Conservation (phyloP, 768 basidiomycete genomes). For the Xanthoconium purpureum region DNA sequence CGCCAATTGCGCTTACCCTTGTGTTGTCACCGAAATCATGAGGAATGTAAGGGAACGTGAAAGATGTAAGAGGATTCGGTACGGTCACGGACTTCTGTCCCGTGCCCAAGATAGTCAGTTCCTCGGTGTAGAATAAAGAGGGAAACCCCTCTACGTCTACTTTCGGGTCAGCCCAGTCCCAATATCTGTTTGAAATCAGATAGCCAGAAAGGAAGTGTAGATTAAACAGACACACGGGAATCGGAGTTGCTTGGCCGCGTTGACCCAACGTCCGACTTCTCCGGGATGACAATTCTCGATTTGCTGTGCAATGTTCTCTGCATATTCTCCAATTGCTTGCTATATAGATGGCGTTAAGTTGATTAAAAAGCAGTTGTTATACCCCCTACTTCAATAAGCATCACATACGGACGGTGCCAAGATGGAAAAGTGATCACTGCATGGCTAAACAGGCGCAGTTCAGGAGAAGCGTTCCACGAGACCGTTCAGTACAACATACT, state of each 20-base stretch:
- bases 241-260: constrained; percentile 22
- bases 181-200: constrained; percentile 17
- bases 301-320: constrained; percentile 21
- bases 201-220: neutral
- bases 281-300: constrained; percentile 20
- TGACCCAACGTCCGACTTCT: constrained; percentile 20
- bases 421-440: constrained; percentile 20
- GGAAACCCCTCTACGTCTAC: constrained; percentile 20
- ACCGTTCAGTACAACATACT: constrained; percentile 11
- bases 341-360: neutral
- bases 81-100: constrained; percentile 9
- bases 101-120: constrained; percentile 7
- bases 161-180: constrained; percentile 29
- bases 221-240: constrained; percentile 25
- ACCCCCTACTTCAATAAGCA: constrained; percentile 25
- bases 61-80: constrained; percentile 20
- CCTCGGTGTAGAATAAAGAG: constrained; percentile 15
- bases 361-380: neutral
- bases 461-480: neutral
- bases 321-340: constrained; percentile 30
- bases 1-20: constrained; percentile 2
- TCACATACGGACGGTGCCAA: constrained; percentile 29
- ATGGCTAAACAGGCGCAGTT: constrained; percentile 11
- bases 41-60: constrained; percentile 15
- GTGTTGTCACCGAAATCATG: constrained; percentile 16